phyloP scores from a whole-genome alignment of 148 eudicot species.

The Silene conica region DNA sequence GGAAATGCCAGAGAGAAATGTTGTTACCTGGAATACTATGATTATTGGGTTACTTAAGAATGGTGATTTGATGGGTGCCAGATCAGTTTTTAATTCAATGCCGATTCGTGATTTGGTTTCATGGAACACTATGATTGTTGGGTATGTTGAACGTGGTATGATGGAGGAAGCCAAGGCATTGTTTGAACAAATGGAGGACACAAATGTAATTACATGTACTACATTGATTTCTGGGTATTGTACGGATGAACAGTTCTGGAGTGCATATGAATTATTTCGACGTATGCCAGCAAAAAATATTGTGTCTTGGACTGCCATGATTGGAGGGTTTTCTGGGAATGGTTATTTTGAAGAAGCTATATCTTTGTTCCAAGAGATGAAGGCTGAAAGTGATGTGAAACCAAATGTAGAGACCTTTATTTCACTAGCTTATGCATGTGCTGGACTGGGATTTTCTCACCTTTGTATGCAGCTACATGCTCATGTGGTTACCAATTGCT shows the following conservation, averaged over 20 bases:
- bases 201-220: slow-evolving; percentile 41
- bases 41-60: slow-evolving; percentile 36
- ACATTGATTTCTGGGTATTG: slow-evolving; percentile 37
- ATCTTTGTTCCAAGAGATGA: slow-evolving; percentile 34
- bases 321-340: slow-evolving; percentile 45
- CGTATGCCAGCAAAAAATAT: slow-evolving; percentile 37
- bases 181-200: slow-evolving; percentile 34
- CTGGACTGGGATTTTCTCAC: slow-evolving; percentile 26
- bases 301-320: slow-evolving; percentile 50
- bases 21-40: slow-evolving; percentile 43
- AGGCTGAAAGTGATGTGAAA: slow-evolving; percentile 20
- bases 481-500: slow-evolving; percentile 24
- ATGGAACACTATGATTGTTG: slow-evolving; percentile 41
- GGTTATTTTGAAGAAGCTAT: slow-evolving; percentile 34
- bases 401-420: slow-evolving; percentile 33
- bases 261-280: slow-evolving; percentile 18
- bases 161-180: slow-evolving; percentile 40
- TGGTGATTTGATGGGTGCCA: slow-evolving; percentile 35
- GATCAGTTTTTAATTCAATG: slow-evolving; percentile 34
- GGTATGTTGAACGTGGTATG: slow-evolving; percentile 34
- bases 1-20: slow-evolving; percentile 43
- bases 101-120: slow-evolving; percentile 34
- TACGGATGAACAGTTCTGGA: slow-evolving; percentile 17
- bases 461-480: slow-evolving; percentile 41
- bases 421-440: slow-evolving; percentile 41